A percentile compares a stretch with the other conserved stretches of the same genome.
phyloP scores from a whole-genome alignment of 768 basidiomycete genomes.

The Fomitopsis pulvina region DNA sequence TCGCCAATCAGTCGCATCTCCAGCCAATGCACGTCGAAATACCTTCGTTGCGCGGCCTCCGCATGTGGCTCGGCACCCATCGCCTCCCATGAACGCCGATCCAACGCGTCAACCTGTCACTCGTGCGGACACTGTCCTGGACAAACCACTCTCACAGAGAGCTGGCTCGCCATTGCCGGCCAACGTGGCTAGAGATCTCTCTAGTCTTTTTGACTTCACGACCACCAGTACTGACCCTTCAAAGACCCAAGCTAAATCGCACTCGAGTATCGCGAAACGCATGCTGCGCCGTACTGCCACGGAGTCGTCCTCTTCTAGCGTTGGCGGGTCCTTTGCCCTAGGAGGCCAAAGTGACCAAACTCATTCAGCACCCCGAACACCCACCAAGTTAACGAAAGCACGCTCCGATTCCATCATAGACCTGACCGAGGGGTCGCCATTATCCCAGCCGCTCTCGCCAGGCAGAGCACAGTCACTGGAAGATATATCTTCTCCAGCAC shows the following conservation, averaged over 20 bases:
- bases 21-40: too few relatives aligned
- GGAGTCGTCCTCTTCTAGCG: conserved; percentile 36
- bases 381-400: conserved; percentile 8
- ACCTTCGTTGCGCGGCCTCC: too few relatives aligned
- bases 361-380: conserved; percentile 10
- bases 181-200: conserved; percentile 34
- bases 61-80: too few relatives aligned
- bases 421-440: conserved; percentile 10
- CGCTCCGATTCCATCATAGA: conserved; percentile 17
- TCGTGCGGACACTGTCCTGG: background rate
- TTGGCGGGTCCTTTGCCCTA: conserved; percentile 9
- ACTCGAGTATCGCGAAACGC: conserved; percentile 44
- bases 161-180: background rate
- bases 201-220: conserved; percentile 38
- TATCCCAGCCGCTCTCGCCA: conserved; percentile 1
- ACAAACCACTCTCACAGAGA: background rate
- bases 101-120: background rate
- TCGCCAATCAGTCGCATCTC: too few relatives aligned
- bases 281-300: conserved; percentile 70
- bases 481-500: conserved; percentile 16
- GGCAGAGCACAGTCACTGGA: conserved; percentile 14
- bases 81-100: too few relatives aligned
- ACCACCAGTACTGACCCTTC: background rate
- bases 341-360: background rate
- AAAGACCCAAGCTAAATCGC: background rate